Base-by-base conservation (phyloP, 768 basidiomycete genomes). In the Neoboletus brunneissimus region DNA sequence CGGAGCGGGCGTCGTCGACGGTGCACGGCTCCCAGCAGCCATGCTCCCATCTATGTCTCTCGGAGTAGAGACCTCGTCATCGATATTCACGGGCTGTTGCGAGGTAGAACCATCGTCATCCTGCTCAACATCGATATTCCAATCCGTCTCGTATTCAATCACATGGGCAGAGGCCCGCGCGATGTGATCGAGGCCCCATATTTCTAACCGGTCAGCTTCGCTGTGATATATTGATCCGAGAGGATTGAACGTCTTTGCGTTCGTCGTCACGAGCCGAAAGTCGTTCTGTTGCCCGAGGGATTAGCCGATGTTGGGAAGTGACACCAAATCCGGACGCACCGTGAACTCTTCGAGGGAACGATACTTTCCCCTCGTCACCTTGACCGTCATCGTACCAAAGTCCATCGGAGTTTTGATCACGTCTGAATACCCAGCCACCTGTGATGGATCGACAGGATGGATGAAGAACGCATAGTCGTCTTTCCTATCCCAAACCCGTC, bases 351-450 rank as follows among this genome's bases (percentile, higher is more conserved):
- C 89, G 47, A 92, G 70, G 3, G 87, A 88, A 20, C 86, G 80
- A 70, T 96, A 96, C 58, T 81, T 84, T 6, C 89, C 88, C 64
- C 75, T 81, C 55, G 79, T 79, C 44, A 94, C 88, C 72, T 94
- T 96, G 53, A 77, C 75, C 20, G 85, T 73, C 77, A 98, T 89
- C 0, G 94, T 94, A 0, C 90, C 89, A 54, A 98, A 77, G 65
- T 98, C 94, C 94, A 98, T 98, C 8, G 95, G 94, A 20, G 79
- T 77, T 63, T 88, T 86, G 49, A 98, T 83, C 47, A 86, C 74
- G 76, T 88, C 84, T 13, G 75, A 54, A 60, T 88, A 88, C 1
- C 84, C 84, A 12, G 84, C 79, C 0, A 89, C 84, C 60, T 81
- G 77, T 2, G 74, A 68, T 0, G 72, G 68, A 67, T 90, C 79